Evolutionary conservation across 202 grass and related monocot species (phyloP), one percentile per base, ranked within the genome.

Genomic region (Digitaria exilis): DNA sequence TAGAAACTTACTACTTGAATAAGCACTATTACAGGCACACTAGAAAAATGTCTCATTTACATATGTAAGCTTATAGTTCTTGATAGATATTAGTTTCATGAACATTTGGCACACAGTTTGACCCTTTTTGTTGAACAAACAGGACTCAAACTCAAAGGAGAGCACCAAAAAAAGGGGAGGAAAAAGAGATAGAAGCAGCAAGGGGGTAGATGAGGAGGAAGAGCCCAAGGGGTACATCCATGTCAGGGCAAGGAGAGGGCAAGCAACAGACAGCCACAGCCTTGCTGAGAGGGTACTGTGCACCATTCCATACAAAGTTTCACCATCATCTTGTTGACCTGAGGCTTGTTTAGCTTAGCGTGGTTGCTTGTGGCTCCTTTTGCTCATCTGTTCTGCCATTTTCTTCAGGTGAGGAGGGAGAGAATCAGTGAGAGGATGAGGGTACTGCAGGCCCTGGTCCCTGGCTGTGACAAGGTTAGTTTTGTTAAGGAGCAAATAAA

Each of bases 381-480:
- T 59, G 26, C 76, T 82, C 22, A 82, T 63, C 22, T 67, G n/a
- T 37, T 73, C 19, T 76, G 84, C 4, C 70, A 77, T 90, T 87
- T 68, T 64, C 51, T 89, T 78, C 90, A 96, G 94, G 90, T 93
- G 55, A 96, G 94, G 80, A 96, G 90, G 79, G 94, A 96, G 78
- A 93, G 86, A 73, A 96, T 93, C 76, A 93, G 94, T 71, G 90
- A 96, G 78, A 93, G 94, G 88, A 96, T 96, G 94, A 91, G 90
- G 86, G 80, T 96, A 86, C 80, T 96, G 65, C 94, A 93, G 85
- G 84, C 86, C 69, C 90, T 96, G 78, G 90, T 96, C 58, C 94
- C 94, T 78, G 94, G 93, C 9, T 93, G 93, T 89, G 93, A 96
- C 84, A 96, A 93, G 93, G 93, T 95, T 80, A 66, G 13, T 52